Conservation (phyloP, 2,329 filamentous ascomycete species). For the Aspergillus texensis region DNA sequence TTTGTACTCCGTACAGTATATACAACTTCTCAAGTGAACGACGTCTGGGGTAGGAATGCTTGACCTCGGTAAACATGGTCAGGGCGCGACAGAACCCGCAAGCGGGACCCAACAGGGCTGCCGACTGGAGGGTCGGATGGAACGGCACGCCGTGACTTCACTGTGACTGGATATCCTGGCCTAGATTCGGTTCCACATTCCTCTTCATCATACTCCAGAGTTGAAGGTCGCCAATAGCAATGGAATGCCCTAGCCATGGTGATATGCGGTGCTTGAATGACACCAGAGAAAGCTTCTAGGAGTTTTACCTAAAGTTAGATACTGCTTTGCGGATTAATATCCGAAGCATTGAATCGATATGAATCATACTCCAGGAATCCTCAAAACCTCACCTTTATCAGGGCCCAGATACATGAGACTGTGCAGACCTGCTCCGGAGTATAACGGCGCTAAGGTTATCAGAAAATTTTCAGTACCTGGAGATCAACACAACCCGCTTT, state of each 20-base stretch:
- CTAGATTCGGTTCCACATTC: background rate
- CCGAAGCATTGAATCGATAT: background rate
- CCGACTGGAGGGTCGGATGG: constrained; percentile 11
- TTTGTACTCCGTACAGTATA: no score
- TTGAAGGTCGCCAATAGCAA: background rate
- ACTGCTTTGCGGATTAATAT: background rate
- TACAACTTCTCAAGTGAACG: no score
- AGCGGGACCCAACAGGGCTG: background rate
- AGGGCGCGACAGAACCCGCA: constrained; percentile 1
- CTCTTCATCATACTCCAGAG: background rate
- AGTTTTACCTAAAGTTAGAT: background rate
- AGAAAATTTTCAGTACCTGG: background rate
- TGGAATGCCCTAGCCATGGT: background rate
- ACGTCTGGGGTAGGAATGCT: constrained; percentile 1
- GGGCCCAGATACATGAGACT: background rate
- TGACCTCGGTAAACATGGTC: constrained; percentile 10
- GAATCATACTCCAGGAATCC: background rate
- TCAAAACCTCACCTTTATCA: background rate
- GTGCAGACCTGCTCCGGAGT: background rate
- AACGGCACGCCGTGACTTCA: constrained; percentile 8
- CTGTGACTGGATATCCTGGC: background rate
- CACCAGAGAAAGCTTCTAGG: background rate
- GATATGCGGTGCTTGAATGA: background rate
- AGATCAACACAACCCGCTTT: constrained; percentile 1
- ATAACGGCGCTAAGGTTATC: background rate